Percentiles rank a stretch among this genome's conserved stretches.
Conservation (phyloP, 1,139 yeast species). For the Saccharomycopsis hybrid region DNA sequence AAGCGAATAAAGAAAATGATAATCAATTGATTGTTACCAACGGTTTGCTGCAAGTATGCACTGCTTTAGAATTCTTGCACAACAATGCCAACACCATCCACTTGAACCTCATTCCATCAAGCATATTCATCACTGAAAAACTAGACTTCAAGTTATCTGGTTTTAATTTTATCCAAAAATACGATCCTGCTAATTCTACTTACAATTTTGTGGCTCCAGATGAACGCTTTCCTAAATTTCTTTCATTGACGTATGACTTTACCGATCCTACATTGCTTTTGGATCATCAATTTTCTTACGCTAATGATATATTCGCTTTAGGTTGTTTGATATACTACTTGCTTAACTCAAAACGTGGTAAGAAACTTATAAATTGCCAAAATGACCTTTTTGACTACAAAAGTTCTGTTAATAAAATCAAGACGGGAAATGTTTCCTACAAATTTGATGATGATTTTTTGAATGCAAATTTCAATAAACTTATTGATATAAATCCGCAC, state of each 20-base stretch:
- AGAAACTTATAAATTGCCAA: conserved; percentile 37
- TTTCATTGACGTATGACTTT: conserved; percentile 65
- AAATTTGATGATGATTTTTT: conserved; percentile 43
- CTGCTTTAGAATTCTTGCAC: conserved; percentile 79
- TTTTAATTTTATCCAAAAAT: conserved; percentile 29
- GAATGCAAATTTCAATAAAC: conserved; percentile 39
- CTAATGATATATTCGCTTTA: conserved; percentile 80
- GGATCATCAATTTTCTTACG: conserved; percentile 53
- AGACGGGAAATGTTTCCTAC: conserved; percentile 37
- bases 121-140: conserved; percentile 70
- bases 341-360: conserved; percentile 31
- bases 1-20: conserved; percentile 29
- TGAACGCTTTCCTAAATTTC: conserved; percentile 66
- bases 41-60: conserved; percentile 73
- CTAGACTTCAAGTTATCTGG: conserved; percentile 96
- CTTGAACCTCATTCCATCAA: conserved; percentile 69
- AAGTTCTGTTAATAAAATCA: conserved; percentile 36
- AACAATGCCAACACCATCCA: conserved; percentile 70
- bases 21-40: conserved; percentile 77
- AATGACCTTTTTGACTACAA: conserved; percentile 44
- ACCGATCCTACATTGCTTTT: conserved; percentile 70
- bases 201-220: conserved; percentile 51
- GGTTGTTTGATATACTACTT: conserved; percentile 69
- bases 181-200: conserved; percentile 29
- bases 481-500: conserved; percentile 32